phyloP scores from a whole-genome alignment of 2,329 filamentous ascomycete genomes.

The Rutstroemia sp. region DNA sequence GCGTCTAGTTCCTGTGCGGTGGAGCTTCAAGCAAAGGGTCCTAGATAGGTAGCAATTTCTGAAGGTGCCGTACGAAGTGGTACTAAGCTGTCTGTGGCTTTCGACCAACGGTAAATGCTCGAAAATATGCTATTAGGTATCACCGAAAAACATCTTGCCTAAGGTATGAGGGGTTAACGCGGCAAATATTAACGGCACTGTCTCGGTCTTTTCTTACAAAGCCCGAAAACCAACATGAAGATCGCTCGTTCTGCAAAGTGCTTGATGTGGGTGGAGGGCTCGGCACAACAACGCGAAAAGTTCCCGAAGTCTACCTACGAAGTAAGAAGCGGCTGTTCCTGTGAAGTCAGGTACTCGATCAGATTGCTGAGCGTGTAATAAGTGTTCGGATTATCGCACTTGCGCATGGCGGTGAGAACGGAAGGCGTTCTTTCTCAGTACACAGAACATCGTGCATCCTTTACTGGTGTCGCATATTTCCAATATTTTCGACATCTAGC shows the following conservation, averaged over 20 bases:
- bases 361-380: background rate
- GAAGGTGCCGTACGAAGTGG: too few species aligned
- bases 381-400: background rate
- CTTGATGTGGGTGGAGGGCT: background rate
- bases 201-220: background rate
- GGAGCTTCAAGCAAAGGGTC: too few species aligned
- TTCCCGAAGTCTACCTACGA: background rate
- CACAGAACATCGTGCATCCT: background rate
- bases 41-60: too few species aligned
- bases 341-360: too few species aligned
- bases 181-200: background rate
- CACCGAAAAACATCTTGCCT: background rate
- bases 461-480: background rate
- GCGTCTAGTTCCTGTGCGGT: too few species aligned
- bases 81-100: too few species aligned
- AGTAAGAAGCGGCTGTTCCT: background rate
- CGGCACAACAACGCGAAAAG: background rate
- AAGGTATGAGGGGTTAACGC: background rate
- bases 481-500: background rate
- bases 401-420: background rate
- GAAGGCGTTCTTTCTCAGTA: background rate
- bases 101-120: too few species aligned
- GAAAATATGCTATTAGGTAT: too few species aligned
- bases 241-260: too few species aligned
- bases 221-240: background rate